Evolutionary conservation across 495 filamentous ascomycete genomes (phyloP).

Genomic region (Podospora appendiculata): DNA sequence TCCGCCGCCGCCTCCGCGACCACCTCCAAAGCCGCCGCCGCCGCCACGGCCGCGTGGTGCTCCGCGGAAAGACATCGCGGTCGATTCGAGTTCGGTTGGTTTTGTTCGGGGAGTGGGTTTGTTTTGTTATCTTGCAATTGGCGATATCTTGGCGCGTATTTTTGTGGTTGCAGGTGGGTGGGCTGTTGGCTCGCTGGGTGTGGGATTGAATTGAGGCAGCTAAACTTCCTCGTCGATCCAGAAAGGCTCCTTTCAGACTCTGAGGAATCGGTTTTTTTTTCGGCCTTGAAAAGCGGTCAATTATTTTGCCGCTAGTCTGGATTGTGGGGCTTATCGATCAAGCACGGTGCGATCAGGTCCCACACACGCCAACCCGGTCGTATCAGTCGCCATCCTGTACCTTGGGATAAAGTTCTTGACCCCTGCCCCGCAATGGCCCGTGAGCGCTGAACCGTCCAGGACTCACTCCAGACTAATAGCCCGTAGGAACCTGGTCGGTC

Average conservation of each 20-base stretch:
- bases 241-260: not conserved
- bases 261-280: slow-evolving; percentile 7
- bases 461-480: too few relatives aligned
- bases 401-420: too few relatives aligned
- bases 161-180: not conserved
- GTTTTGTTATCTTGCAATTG: not conserved
- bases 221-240: too few relatives aligned
- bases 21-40: slow-evolving; percentile 16
- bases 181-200: not conserved
- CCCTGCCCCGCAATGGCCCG: too few relatives aligned
- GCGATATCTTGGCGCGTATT: not conserved
- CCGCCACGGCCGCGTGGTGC: slow-evolving; percentile 21
- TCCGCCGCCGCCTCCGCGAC: slow-evolving; percentile 13
- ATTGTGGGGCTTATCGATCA: too few relatives aligned
- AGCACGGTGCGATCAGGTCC: too few relatives aligned
- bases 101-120: not conserved
- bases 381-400: too few relatives aligned
- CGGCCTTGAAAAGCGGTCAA: slow-evolving; percentile 5
- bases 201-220: not conserved
- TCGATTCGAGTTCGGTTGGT: not conserved
- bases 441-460: too few relatives aligned
- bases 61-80: slow-evolving; percentile 24
- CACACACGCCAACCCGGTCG: too few relatives aligned
- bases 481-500: too few relatives aligned
- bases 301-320: slow-evolving; percentile 6